phyloP scores from a whole-genome alignment of 1,284 basidiomycete genomes.

The Cutaneotrichosporon mucoides region DNA sequence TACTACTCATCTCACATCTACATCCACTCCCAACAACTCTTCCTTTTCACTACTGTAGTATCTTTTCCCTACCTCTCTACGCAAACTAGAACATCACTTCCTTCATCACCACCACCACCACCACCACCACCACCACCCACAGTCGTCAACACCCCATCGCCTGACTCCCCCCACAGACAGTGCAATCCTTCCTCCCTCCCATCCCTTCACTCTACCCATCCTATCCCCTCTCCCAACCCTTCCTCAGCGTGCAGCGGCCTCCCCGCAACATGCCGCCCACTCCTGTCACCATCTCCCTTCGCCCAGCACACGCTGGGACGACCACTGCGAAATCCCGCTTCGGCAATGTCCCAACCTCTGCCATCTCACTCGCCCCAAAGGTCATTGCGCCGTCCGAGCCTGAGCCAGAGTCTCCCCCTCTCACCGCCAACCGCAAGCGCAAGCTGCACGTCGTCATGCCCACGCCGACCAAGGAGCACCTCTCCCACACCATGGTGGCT shows the following conservation, averaged over 20 bases:
- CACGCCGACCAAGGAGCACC: constrained; percentile 8
- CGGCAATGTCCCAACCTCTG: not conserved
- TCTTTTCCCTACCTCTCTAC: too few relatives aligned
- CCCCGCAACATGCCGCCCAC: constrained; percentile 23
- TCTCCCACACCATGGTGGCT: constrained; percentile 23
- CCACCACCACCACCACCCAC: too few relatives aligned
- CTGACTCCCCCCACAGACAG: too few relatives aligned
- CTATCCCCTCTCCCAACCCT: not conserved
- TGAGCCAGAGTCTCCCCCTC: not conserved
- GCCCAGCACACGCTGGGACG: not conserved
- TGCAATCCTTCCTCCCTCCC: too few relatives aligned
- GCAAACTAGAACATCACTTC: too few relatives aligned
- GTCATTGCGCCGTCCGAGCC: not conserved
- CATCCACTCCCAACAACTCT: too few relatives aligned
- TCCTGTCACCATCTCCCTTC: constrained; percentile 19
- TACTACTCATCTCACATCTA: too few relatives aligned
- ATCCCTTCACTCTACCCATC: too few relatives aligned
- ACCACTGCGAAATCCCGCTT: too few relatives aligned
- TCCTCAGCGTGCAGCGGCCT: not conserved
- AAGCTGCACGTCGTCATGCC: constrained; percentile 8
- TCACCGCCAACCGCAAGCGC: constrained; percentile 15
- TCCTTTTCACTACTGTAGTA: too few relatives aligned
- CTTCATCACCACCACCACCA: too few relatives aligned
- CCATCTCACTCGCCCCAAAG: constrained; percentile 1
- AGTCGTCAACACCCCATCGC: too few relatives aligned